Evolutionary conservation across 2,329 filamentous ascomycete genomes (phyloP), one percentile per base, ranked within the genome.

Genomic region (Fusarium subglutinans): DNA sequence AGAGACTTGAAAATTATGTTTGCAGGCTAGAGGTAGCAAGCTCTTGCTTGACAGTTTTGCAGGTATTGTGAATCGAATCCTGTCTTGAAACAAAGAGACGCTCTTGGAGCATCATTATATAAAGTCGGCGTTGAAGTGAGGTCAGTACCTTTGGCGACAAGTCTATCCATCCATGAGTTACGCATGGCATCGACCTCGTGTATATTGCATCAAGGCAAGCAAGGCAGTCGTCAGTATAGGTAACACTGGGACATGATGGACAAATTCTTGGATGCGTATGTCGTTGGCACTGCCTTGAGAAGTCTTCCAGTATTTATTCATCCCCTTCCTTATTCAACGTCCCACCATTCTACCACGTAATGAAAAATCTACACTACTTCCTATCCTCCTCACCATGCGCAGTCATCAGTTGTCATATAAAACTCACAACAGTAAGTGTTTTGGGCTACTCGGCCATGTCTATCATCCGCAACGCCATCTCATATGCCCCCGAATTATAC

Each of bases 381-480:
- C 56, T 53, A 41, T 64, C 43, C 54, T 56, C 41, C 28, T 41
- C 40, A 54, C 35, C 47, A 53, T 47, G 51, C 44, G 38, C 58
- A 44, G 58, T 68, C 71, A 45, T 74, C 47, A 65, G 48, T 70
- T 69, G 37, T 73, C 66, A 60, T 71, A 51, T 50, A 64, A 70
- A 75, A 50, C 56, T 59, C 55, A 56, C 64, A 68, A 65, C 66
- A 62, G 33, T 51, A 56, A 63, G 56, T 62, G 51, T 61, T 47
- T 54, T 28, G 62, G 66, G 66, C 58, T 45, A 72, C 57, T 58
- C 33, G 63, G 75, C 66, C 71, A 69, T 69, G 69, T 78, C 76
- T 78, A 78, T 72, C 73, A 24, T 78, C 76, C 71, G 47, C 76
- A 78, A 78, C 77, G 76, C 76, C 76, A 68, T 78, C 73, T 77